Base-by-base conservation (phyloP, 805 yeast genomes). In the Candida chauliodis region DNA sequence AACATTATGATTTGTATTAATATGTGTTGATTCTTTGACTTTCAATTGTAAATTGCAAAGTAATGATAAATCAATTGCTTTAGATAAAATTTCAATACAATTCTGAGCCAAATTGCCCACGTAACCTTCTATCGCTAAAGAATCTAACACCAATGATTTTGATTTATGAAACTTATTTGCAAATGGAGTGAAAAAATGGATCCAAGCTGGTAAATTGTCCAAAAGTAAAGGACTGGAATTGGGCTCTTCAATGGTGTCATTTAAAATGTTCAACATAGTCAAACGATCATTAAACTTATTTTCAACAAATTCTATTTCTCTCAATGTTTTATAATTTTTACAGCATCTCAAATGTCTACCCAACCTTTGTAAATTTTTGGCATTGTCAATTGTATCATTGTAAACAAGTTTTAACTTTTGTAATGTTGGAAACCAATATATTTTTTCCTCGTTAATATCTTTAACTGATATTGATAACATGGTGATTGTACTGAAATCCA, bases 241-340 rank as follows among this genome's bases (percentile, higher is more conserved):
- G 5, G 35, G 27, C 3, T 15, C 15, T 10, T 16, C 36, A 27
- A 27, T 15, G 10, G 19, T 30, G 20, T 34, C 25, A 26, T 34
- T 34, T 15, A 34, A 34, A 26, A 34, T 34, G 26, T 34, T 34
- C 10, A 34, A 19, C 37, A 34, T 26, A 5, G 37, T 34, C 10
- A 34, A 20, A 14, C 37, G n/a, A 34, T 34, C 37, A 20, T 23
- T 34, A 9, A 10, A 34, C 26, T 25, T 19, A 26, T 25, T 25
- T 26, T 34, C 37, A 10, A 26, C 37, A 18, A 26, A 34, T 13
- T 34, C 37, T 18, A 34, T 19, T 16, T 34, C 37, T 15, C 31
- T 4, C 10, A 34, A 19, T 8, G 25, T 34, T 11, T 25, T 8
- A 14, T 18, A 13, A 19, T 25, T 26, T 14, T 34, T 25, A 4